Conservation (phyloP, 208 protist species). For the Leishmania aethiopica region DNA sequence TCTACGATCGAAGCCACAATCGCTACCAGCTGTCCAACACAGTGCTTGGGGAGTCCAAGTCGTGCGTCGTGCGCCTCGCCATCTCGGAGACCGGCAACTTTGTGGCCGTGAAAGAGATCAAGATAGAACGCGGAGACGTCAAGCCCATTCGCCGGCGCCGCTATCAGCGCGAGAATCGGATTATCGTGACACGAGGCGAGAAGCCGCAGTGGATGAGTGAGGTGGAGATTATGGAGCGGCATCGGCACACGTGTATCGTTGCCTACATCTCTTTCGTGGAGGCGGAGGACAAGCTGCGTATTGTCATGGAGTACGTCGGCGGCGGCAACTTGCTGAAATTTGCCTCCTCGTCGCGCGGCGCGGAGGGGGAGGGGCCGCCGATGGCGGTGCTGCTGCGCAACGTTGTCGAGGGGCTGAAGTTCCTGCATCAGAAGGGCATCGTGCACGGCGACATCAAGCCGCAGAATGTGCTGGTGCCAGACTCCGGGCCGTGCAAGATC, state of each 20-base stretch:
- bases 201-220: conserved; percentile 39
- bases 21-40: conserved; percentile 51
- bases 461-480: conserved; percentile 73
- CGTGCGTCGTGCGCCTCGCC: conserved; percentile 59
- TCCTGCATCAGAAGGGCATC: conserved; percentile 73
- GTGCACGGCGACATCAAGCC: conserved; percentile 90
- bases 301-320: conserved; percentile 88
- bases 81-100: conserved; percentile 61
- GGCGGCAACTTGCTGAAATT: conserved; percentile 74
- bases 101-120: conserved; percentile 68
- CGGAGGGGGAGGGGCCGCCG: not conserved
- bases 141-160: conserved; percentile 21
- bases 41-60: conserved; percentile 45
- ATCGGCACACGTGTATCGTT: conserved; percentile 94
- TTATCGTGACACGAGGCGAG: conserved; percentile 27
- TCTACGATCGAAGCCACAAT: conserved; percentile 46
- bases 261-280: conserved; percentile 88
- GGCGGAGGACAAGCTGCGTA: conserved; percentile 36
- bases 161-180: conserved; percentile 23
- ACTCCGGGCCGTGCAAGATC: conserved; percentile 78
- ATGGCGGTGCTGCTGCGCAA: conserved; percentile 53
- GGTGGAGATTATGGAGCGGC: conserved; percentile 55
- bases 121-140: conserved; percentile 17
- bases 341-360: conserved; percentile 32
- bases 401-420: conserved; percentile 70